phyloP scores from a whole-genome alignment of 352 stramenopile species.

The Thraustotheca clavata region DNA sequence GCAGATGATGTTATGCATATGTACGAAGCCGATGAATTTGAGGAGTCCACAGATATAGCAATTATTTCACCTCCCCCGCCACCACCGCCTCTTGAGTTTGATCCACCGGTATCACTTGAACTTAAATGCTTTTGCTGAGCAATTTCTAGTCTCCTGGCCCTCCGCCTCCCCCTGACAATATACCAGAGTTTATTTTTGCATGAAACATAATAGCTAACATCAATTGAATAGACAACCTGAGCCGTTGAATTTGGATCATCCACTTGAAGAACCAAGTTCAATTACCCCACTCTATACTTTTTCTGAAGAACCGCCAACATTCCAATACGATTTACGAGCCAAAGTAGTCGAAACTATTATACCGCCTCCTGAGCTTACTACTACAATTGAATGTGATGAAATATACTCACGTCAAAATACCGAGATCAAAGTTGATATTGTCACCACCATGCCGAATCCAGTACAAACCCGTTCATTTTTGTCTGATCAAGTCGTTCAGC shows the following conservation, averaged over 20 bases:
- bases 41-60: slow-evolving; percentile 19
- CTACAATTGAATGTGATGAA: no score
- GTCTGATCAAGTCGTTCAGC: neutral
- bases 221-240: neutral
- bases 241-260: neutral
- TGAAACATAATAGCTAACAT: neutral
- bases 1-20: neutral
- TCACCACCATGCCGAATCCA: neutral
- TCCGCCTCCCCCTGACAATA: no score
- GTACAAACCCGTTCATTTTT: neutral
- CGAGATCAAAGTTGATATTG: no score
- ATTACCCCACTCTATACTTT: no score
- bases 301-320: slow-evolving; percentile 3
- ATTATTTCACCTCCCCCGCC: neutral
- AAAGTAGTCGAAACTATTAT: slow-evolving; percentile 16
- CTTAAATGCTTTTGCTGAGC: neutral
- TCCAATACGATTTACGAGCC: slow-evolving; percentile 4
- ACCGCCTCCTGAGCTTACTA: no score
- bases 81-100: neutral
- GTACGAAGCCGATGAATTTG: slow-evolving; percentile 43
- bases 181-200: neutral
- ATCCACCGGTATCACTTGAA: neutral
- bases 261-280: neutral
- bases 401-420: no score
- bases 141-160: slow-evolving; percentile 11